phyloP scores from a whole-genome alignment of 2,329 filamentous ascomycete species.

The Ampelomyces quisqualis region DNA sequence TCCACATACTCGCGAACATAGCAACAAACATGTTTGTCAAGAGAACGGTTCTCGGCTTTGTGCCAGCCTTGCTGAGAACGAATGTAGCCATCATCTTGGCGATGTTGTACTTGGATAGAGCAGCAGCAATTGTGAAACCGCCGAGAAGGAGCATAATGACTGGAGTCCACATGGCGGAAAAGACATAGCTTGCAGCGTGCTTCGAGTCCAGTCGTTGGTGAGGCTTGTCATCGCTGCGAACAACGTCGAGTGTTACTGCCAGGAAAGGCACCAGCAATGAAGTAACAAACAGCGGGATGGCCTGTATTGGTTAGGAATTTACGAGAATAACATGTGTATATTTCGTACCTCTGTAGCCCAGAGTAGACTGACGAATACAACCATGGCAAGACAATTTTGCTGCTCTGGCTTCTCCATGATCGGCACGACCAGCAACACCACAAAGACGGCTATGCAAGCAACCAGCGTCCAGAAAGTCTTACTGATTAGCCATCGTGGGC shows the following conservation, averaged over 20 bases:
- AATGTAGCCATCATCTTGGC: conserved; percentile 97
- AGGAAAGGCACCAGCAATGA: conserved; percentile 92
- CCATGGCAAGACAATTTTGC: conserved; percentile 91
- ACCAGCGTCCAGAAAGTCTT: conserved; percentile 77
- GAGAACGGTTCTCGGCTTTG: conserved; percentile 81
- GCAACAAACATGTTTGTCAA: conserved; percentile 99
- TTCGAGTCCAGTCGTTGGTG: conserved; percentile 74
- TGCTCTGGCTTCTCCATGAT: conserved; percentile 87
- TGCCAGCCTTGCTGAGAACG: conserved; percentile 93
- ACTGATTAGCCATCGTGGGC: conserved; percentile 81
- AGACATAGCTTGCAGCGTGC: conserved; percentile 78
- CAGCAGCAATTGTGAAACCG: conserved; percentile 93
- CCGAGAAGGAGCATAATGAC: conserved; percentile 98
- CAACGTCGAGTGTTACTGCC: conserved; percentile 81
- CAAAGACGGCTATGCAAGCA: conserved; percentile 70
- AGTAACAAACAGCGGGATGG: conserved; percentile 95
- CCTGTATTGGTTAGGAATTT: conserved; percentile 58
- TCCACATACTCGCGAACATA: conserved; percentile 97
- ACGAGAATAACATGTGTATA: no score
- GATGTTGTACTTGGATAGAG: conserved; percentile 94
- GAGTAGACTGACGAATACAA: conserved; percentile 87
- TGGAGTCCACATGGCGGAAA: conserved; percentile 97
- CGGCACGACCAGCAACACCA: conserved; percentile 70
- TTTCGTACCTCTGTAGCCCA: conserved; percentile 85
- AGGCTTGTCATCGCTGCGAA: conserved; percentile 72